Evolutionary conservation across 164 flowering plant genomes (phyloP).

Genomic region (Liriodendron chinense): DNA sequence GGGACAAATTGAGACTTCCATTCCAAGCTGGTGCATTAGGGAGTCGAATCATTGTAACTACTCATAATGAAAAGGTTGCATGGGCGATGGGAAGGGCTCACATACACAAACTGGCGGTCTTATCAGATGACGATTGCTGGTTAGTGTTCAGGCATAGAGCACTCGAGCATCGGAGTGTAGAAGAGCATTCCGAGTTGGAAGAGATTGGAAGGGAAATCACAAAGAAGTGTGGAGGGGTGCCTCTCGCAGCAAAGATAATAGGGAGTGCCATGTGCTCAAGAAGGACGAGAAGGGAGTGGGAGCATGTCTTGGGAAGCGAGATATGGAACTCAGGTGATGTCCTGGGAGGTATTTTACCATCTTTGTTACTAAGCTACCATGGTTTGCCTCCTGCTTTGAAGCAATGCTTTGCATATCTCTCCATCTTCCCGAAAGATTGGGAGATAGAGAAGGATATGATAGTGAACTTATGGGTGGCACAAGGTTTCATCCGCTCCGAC

Average conservation of each 20-base stretch:
- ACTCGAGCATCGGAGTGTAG: neutral
- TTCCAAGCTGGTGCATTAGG: too few relatives aligned
- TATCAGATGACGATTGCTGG: slow-evolving; percentile 22
- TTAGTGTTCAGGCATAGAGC: slow-evolving; percentile 16
- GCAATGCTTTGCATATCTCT: slow-evolving; percentile 23
- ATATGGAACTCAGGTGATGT: slow-evolving; percentile 7
- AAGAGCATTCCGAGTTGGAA: neutral
- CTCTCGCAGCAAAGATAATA: slow-evolving; percentile 10
- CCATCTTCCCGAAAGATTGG: slow-evolving; percentile 21
- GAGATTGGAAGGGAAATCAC: slow-evolving; percentile 13
- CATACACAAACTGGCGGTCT: neutral
- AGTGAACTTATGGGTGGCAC: neutral
- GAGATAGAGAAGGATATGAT: neutral
- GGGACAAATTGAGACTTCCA: too few relatives aligned
- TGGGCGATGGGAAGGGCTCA: neutral
- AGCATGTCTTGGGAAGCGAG: slow-evolving; percentile 7
- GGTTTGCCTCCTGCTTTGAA: slow-evolving; percentile 17
- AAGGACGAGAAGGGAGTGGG: slow-evolving; percentile 13
- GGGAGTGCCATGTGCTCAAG: slow-evolving; percentile 18
- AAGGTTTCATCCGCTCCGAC: neutral
- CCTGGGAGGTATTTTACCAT: neutral
- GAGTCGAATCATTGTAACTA: too few relatives aligned
- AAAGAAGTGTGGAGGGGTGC: neutral
- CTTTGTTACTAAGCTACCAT: slow-evolving; percentile 1
- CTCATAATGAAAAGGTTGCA: too few relatives aligned